Evolutionary conservation across 352 stramenopile genomes (phyloP).

Genomic region (Pythium diclinum): DNA sequence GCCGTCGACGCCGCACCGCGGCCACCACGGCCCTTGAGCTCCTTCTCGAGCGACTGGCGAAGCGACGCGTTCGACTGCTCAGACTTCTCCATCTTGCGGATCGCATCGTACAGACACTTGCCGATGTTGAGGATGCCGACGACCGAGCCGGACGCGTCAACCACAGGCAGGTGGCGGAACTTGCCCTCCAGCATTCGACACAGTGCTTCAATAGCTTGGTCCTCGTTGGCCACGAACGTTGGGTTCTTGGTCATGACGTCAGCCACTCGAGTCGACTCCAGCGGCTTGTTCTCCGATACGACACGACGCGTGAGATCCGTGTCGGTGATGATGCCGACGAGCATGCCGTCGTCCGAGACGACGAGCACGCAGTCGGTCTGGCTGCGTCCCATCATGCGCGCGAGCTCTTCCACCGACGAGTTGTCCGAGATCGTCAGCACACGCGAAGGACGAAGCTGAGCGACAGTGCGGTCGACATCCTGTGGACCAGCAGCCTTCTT

Average conservation of each 20-base stretch:
- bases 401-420: conserved; percentile 82
- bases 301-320: conserved; percentile 83
- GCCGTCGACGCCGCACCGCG: conserved; percentile 18
- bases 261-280: conserved; percentile 64
- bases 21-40: conserved; percentile 56
- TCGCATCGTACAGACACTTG: conserved; percentile 98
- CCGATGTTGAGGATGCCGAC: conserved; percentile 97
- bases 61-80: conserved; percentile 72
- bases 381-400: conserved; percentile 87
- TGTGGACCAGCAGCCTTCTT: conserved; percentile 44
- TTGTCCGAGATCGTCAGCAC: conserved; percentile 87
- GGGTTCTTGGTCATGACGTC: conserved; percentile 85
- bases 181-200: conserved; percentile 85
- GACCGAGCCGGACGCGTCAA: conserved; percentile 80
- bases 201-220: conserved; percentile 83
- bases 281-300: conserved; percentile 71
- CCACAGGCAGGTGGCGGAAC: conserved; percentile 84
- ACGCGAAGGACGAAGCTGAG: conserved; percentile 77
- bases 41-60: conserved; percentile 73
- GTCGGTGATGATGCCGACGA: conserved; percentile 96
- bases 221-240: conserved; percentile 80
- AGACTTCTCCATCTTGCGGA: conserved; percentile 95
- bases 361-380: conserved; percentile 93
- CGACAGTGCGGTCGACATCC: conserved; percentile 76
- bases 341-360: conserved; percentile 79